A percentile compares a stretch with the other conserved stretches of the same genome.
Conservation (phyloP, 306 rosid genomes). For the Fragaria ananassa region DNA sequence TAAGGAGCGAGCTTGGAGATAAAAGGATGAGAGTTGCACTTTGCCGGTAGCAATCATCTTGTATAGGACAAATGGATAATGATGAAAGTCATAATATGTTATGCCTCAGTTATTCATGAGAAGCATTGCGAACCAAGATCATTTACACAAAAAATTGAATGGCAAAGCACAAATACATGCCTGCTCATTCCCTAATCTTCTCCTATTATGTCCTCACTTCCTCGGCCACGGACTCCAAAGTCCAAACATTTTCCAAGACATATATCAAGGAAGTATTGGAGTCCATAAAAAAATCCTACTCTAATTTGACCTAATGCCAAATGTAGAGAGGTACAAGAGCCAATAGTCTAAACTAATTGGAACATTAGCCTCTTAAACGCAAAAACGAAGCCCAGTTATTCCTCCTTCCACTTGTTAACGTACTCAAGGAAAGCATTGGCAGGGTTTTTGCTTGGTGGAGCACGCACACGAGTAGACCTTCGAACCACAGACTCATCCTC, state of each 20-base stretch:
- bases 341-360: slow-evolving; percentile 6
- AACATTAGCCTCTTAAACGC: background rate
- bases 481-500: slow-evolving; percentile 67
- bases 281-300: background rate
- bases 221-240: background rate
- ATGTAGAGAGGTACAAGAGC: background rate
- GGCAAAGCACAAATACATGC: slow-evolving; percentile 29
- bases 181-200: slow-evolving; percentile 17
- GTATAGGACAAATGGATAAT: background rate
- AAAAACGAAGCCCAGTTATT: slow-evolving; percentile 24
- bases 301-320: slow-evolving; percentile 10
- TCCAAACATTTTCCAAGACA: slow-evolving; percentile 2
- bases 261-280: slow-evolving; percentile 2
- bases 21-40: background rate
- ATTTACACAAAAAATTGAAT: slow-evolving; percentile 31
- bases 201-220: slow-evolving; percentile 16
- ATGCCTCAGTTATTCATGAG: background rate
- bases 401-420: slow-evolving; percentile 84
- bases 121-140: slow-evolving; percentile 9
- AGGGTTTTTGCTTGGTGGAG: slow-evolving; percentile 81
- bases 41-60: background rate
- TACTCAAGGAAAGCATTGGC: slow-evolving; percentile 76
- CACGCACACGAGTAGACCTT: slow-evolving; percentile 92
- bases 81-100: background rate
- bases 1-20: background rate